phyloP scores from a whole-genome alignment of 2,329 filamentous ascomycete genomes.

The Aspergillus candidus region DNA sequence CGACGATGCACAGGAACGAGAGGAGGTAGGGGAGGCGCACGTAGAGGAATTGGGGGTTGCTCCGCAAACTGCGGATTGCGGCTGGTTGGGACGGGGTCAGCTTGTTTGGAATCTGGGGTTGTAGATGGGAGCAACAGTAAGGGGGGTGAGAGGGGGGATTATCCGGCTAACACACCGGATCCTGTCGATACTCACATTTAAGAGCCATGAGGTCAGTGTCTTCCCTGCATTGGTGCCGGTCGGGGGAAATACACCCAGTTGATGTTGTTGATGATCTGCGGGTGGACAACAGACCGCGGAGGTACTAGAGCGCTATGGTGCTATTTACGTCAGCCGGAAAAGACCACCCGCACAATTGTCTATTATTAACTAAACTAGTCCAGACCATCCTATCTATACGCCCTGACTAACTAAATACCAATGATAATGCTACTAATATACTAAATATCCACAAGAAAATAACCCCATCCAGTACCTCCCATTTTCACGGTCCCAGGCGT shows the following conservation, averaged over 20 bases:
- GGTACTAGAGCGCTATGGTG: background rate
- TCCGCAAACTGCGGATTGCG: slow-evolving; percentile 54
- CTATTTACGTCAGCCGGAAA: slow-evolving; percentile 26
- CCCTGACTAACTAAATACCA: background rate
- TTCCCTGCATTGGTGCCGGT: slow-evolving; percentile 17
- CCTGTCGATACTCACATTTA: slow-evolving; percentile 40
- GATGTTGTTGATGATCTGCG: background rate
- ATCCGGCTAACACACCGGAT: too few relatives aligned
- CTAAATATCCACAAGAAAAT: slow-evolving; percentile 30
- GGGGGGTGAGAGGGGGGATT: background rate
- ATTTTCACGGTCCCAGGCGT: slow-evolving; percentile 60
- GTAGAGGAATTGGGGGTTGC: slow-evolving; percentile 68
- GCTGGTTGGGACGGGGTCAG: slow-evolving; percentile 24
- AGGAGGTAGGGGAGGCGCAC: slow-evolving; percentile 78
- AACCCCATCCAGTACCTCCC: slow-evolving; percentile 4
- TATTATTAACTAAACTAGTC: background rate
- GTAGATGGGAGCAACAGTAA: slow-evolving; percentile 2
- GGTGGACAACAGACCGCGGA: slow-evolving; percentile 6
- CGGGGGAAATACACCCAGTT: slow-evolving; percentile 3
- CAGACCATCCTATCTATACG: background rate
- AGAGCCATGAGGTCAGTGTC: slow-evolving; percentile 31
- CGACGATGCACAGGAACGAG: slow-evolving; percentile 73
- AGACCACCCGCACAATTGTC: slow-evolving; percentile 27
- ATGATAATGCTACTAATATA: slow-evolving; percentile 8
- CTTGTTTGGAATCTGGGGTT: slow-evolving; percentile 12